Evolutionary conservation across 2,329 filamentous ascomycete species (phyloP), one percentile per base, ranked within the genome.

Genomic region (Aspergillus novofumigatus): DNA sequence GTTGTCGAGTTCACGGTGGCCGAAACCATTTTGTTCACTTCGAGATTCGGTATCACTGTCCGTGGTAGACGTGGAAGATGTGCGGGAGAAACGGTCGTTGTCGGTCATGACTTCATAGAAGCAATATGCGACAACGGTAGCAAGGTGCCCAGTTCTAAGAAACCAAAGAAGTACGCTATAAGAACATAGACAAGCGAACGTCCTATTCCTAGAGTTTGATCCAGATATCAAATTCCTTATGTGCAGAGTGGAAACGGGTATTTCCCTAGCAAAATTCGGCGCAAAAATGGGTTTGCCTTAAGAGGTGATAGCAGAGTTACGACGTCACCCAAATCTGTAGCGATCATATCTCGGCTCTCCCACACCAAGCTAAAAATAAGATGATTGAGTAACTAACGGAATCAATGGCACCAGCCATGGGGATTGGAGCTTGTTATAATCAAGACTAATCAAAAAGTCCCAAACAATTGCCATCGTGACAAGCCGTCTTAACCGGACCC

Each of bases 401-500:
- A 38, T 38, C 32, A 38, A 38, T 38, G 14, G 14, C 32, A 38
- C 5, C 14, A 38, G 32, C 7, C 32, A 38, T 38, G 32, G 5
- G 32, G 14, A 38, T 17, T 14, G 5, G 2, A 38, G 32, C 32
- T 38, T n/a, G 32, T 38, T 38, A 38, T 38, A 38, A 38, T 17
- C 14, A 17, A 38, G 32, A 38, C 32, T 17, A 38, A 6, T 7
- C 5, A 38, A n/a, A 7, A 38, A 17, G 32, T 17, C 32, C 32
- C 32, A 17, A 3, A 17, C 4, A 25, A 44, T 14, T 41, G 14
- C 20, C n/a, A 11, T 51, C 38, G 23, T 21, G 29, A 42, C 35
- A 42, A 67, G 66, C 69, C 68, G 68, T 65, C 41, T 62, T 69
- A 71, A 54, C 69, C 69, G 68, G 56, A 25, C 52, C 32, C 32